phyloP scores from a whole-genome alignment of 2,329 filamentous ascomycete species.

The Cercospora berteroae region DNA sequence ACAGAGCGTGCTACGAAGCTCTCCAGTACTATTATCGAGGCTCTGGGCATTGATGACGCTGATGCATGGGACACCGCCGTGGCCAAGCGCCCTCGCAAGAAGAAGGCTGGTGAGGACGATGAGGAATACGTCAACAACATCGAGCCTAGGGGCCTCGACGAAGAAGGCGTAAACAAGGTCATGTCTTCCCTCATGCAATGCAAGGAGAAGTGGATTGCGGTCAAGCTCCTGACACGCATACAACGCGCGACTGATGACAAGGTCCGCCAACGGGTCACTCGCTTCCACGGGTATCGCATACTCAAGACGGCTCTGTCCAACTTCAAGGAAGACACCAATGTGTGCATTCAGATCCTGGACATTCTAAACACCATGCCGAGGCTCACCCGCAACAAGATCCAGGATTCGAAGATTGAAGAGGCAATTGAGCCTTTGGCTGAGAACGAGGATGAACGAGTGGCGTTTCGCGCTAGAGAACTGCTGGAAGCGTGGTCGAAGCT shows the following conservation, averaged over 20 bases:
- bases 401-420: slow-evolving; percentile 89
- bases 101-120: slow-evolving; percentile 86
- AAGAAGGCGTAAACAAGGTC: slow-evolving; percentile 84
- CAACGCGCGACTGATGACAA: slow-evolving; percentile 82
- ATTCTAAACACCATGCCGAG: slow-evolving; percentile 87
- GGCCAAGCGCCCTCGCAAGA: slow-evolving; percentile 86
- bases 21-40: slow-evolving; percentile 84
- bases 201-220: slow-evolving; percentile 98
- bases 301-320: slow-evolving; percentile 80
- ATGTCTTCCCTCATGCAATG: slow-evolving; percentile 97
- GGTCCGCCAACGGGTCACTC: slow-evolving; percentile 82
- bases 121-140: slow-evolving; percentile 94
- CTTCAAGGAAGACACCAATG: slow-evolving; percentile 85
- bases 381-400: slow-evolving; percentile 93
- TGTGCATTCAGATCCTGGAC: slow-evolving; percentile 83
- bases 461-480: slow-evolving; percentile 66
- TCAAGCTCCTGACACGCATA: slow-evolving; percentile 87
- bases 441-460: slow-evolving; percentile 66
- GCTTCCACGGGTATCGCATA: slow-evolving; percentile 96
- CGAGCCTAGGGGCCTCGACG: slow-evolving; percentile 73
- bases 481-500: slow-evolving; percentile 85
- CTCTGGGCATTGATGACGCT: slow-evolving; percentile 87
- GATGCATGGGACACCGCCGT: slow-evolving; percentile 91
- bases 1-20: slow-evolving; percentile 93
- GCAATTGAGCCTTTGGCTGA: slow-evolving; percentile 68